Base-by-base conservation (phyloP, 495 filamentous ascomycete genomes). In the Jackrogersella minutella region DNA sequence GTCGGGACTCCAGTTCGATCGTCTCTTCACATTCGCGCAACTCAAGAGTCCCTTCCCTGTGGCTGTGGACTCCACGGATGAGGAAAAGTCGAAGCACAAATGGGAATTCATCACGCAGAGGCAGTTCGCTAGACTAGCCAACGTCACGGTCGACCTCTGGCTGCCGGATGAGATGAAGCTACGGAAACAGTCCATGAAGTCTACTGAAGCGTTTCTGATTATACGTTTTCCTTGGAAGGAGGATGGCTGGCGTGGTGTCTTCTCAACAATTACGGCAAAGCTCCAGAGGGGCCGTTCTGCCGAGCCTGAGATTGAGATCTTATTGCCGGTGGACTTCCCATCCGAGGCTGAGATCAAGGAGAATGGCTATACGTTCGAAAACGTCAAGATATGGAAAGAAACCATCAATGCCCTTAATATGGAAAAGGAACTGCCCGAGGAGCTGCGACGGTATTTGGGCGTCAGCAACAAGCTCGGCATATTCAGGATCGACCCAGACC, bases 21-120 rank as follows among this genome's bases (percentile, higher is more conserved):
- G 94, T 1, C 86, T 91, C 66, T 97, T 93, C 81, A 90, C 86
- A 47, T 92, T 97, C 67, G 91, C 89, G 0, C 87, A 92, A 73
- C 80, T 88, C 26, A 85, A 84, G 72, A 78, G 78, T 69, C 82
- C 80, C 8, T 83, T 82, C 40, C 81, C 82, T 14, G 78, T 79
- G 40, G 54, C 72, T 21, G 60, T 76, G 13, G 68, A 78, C 41
- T 64, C 72, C 13, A 60, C 79, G 1, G 72, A 77, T 5, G 75
- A 75, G 40, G 77, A 79, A 49, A 82, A 82, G 61, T 74, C 77
- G 19, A 73, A 79, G 33, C 81, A 84, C 64, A 77, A 81, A 28
- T 98, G 93, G 93, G 82, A 84, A 11, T 93, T 92, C 68, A 83
- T 93, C 68, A 97, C 94, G 3, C 90, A 95, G 70, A 78, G 92